Evolutionary conservation across 2,329 filamentous ascomycete genomes (phyloP), one percentile per base, ranked within the genome.

Genomic region (Aspergillus amoenus): DNA sequence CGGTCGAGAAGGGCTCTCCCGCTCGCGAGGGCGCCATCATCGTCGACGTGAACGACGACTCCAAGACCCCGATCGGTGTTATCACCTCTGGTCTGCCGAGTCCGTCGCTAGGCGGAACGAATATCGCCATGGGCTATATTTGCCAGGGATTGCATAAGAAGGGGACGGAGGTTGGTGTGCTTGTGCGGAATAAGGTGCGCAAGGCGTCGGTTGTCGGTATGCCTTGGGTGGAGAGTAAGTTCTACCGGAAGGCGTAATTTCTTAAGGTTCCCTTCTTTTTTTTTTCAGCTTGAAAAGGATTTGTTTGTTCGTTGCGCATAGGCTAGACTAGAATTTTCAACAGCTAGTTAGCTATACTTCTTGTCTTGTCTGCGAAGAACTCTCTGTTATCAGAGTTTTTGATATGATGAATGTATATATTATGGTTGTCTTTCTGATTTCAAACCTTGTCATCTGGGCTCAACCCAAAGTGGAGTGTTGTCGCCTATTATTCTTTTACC

Each of bases 101-200:
- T 70, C 94, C 94, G 2, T 90, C 88, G 0, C 78, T 97, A 47
- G 87, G 88, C 62, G 77, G 77, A 4, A 89, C 89, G 80, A 97
- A 97, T 74, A 93, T 99, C 61, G 92, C 93, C 56, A 99, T 99
- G 94, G 94, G 88, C 0, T 96, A 96, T 71, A 81, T 97, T 70
- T 85, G 86, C 75, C 86, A 90, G 61, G 91, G 91, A 0, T 77
- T 88, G 71, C 91, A 96, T 74, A 95, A 95, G 82, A 81, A 84
- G 32, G 92, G 91, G 11, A 96, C 91, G 1, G 88, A 93, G 77
- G 79, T 96, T 6, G 83, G 87, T 17, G 87, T 96, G 4, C 73
- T 91, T 40, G 88, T 96, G 2, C 81, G 93, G 52, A 92, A 91
- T 18, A 90, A 87, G 78, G 80, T 84, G 70, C 85, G 91, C 66